Percentiles rank a stretch among this genome's conserved stretches.
Conservation (phyloP, 805 yeast genomes). For the Millerago galiae region DNA sequence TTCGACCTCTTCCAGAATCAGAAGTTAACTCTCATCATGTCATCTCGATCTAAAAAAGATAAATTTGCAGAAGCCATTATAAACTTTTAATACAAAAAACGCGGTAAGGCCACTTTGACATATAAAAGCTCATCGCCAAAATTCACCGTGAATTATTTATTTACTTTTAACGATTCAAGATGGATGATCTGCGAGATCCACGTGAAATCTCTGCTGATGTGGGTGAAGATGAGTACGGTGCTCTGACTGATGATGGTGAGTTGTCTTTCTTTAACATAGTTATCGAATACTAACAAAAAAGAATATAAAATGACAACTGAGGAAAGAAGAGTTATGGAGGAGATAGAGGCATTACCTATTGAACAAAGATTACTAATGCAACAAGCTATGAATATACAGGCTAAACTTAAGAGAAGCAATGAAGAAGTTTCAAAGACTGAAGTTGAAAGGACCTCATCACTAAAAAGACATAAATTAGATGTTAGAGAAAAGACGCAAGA, state of each 20-base stretch:
- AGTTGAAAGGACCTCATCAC: background rate
- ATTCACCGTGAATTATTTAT: background rate
- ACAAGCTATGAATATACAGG: too few species aligned
- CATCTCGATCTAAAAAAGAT: too few species aligned
- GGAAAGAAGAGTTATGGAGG: background rate
- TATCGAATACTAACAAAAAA: background rate
- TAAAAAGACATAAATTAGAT: background rate
- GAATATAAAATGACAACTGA: background rate
- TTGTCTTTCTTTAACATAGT: background rate
- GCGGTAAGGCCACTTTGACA: background rate
- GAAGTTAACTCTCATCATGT: too few species aligned
- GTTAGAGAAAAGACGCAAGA: background rate
- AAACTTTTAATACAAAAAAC: background rate
- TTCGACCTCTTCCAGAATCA: too few species aligned
- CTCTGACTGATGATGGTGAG: conserved; percentile 12
- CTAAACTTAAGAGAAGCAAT: too few species aligned
- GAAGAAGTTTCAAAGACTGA: background rate
- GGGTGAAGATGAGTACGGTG: conserved; percentile 7
- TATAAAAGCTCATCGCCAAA: background rate
- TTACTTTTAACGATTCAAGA: background rate
- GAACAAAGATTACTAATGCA: background rate
- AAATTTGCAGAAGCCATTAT: too few species aligned
- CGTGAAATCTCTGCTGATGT: conserved; percentile 3
- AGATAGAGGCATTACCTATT: background rate
- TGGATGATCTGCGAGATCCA: conserved; percentile 13